Conservation (phyloP, 169 alveolate species). For the Theileria parva region DNA sequence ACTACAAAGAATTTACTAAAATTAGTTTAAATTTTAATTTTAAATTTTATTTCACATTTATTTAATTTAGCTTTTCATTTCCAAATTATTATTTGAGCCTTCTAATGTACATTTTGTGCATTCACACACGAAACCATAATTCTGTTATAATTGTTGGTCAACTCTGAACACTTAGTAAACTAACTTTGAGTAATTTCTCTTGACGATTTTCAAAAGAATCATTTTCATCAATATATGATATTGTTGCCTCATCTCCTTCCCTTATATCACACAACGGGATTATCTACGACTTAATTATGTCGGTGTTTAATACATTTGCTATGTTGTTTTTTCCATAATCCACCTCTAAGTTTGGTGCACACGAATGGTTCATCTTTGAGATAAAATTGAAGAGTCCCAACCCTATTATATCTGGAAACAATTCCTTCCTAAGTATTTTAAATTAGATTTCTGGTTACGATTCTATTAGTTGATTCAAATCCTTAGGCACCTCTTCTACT, state of each 20-base stretch:
- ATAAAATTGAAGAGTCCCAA: constrained; percentile 46
- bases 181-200: constrained; percentile 22
- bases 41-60: background rate
- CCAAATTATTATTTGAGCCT: constrained; percentile 1
- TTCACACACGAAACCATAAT: constrained; percentile 49
- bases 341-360: constrained; percentile 55
- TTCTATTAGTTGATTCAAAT: constrained; percentile 5
- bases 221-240: constrained; percentile 49
- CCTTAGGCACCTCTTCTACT: background rate
- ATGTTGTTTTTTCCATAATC: constrained; percentile 32
- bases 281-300: constrained; percentile 11
- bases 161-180: background rate
- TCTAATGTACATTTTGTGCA: constrained; percentile 47
- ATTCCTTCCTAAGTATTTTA: constrained; percentile 12
- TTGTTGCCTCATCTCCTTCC: constrained; percentile 53
- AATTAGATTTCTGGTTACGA: constrained; percentile 23
- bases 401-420: constrained; percentile 61
- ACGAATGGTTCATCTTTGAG: constrained; percentile 61
- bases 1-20: background rate
- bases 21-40: background rate
- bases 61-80: background rate
- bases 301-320: constrained; percentile 32
- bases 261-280: constrained; percentile 25
- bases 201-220: constrained; percentile 28
- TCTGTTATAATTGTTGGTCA: constrained; percentile 19